Percentiles rank a stretch among this genome's conserved stretches.
These are phyloP conservation scores for Diospyros lotus DNA, from an alignment of 148 eudicot genomes.

Conservation along the genomic window DNA sequence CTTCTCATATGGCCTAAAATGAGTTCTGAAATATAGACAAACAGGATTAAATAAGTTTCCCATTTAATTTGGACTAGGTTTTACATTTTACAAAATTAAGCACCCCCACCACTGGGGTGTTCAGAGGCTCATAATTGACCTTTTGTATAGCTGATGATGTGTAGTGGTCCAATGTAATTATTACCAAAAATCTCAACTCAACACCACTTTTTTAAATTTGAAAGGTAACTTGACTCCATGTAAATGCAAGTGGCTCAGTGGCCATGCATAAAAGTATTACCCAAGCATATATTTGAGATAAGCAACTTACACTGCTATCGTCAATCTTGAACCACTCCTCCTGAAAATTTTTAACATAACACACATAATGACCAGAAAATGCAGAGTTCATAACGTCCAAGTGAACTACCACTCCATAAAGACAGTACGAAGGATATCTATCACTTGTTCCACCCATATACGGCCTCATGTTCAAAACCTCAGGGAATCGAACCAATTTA, in stretches of 20 bases:
- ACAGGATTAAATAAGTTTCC: not conserved
- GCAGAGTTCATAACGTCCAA: conserved; percentile 83
- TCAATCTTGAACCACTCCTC: conserved; percentile 81
- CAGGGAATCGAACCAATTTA: conserved; percentile 69
- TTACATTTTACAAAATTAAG: too few relatives aligned
- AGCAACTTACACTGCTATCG: conserved; percentile 61
- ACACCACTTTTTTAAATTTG: not conserved
- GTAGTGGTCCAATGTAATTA: not conserved
- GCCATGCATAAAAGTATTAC: too few relatives aligned
- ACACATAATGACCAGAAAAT: conserved; percentile 80
- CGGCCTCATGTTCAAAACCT: conserved; percentile 65
- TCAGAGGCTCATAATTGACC: too few relatives aligned
- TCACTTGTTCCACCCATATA: conserved; percentile 72
- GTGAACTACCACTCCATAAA: conserved; percentile 86
- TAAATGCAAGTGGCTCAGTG: too few relatives aligned
- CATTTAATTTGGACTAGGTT: too few relatives aligned
- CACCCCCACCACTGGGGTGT: too few relatives aligned
- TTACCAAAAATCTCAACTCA: too few relatives aligned
- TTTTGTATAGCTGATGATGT: too few relatives aligned
- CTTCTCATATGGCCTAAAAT: not conserved
- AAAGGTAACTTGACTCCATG: too few relatives aligned
- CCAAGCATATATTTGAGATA: not conserved
- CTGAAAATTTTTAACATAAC: conserved; percentile 69
- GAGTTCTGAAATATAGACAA: not conserved
- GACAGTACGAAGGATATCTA: conserved; percentile 61